These are phyloP conservation scores for Silene vulgaris DNA, from an alignment of 179 eudicot species.

Conservation along the genomic window DNA sequence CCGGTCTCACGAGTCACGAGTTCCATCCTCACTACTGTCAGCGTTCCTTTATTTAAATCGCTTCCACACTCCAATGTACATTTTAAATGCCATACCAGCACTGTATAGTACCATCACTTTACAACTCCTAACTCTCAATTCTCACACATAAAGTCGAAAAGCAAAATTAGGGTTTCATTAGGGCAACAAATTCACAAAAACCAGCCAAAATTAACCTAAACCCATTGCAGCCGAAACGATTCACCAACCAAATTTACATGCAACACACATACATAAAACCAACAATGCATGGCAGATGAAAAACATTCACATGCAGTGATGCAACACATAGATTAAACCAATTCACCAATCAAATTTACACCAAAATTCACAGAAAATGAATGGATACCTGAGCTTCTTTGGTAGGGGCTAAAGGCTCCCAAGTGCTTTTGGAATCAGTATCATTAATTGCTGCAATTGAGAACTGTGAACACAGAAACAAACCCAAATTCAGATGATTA, in stretches of 20 bases:
- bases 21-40: too few relatives aligned
- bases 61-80: background rate
- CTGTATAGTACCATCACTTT: background rate
- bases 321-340: background rate
- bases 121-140: constrained; percentile 3
- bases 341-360: background rate
- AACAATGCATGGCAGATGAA: background rate
- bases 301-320: background rate
- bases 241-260: too few relatives aligned
- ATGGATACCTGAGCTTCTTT: constrained; percentile 87
- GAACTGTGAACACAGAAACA: constrained; percentile 42
- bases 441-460: constrained; percentile 90
- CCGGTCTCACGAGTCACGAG: too few relatives aligned
- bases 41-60: too few relatives aligned
- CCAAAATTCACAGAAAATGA: background rate
- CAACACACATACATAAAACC: too few relatives aligned
- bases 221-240: background rate
- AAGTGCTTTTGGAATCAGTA: constrained; percentile 58
- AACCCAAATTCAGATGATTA: constrained; percentile 2
- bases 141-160: background rate
- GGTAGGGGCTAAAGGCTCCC: constrained; percentile 95
- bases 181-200: background rate
- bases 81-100: background rate
- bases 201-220: background rate
- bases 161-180: constrained; percentile 27